These are phyloP conservation scores for Fusarium sp. DNA, from an alignment of 2,329 filamentous ascomycete species.

Conservation along the genomic window DNA sequence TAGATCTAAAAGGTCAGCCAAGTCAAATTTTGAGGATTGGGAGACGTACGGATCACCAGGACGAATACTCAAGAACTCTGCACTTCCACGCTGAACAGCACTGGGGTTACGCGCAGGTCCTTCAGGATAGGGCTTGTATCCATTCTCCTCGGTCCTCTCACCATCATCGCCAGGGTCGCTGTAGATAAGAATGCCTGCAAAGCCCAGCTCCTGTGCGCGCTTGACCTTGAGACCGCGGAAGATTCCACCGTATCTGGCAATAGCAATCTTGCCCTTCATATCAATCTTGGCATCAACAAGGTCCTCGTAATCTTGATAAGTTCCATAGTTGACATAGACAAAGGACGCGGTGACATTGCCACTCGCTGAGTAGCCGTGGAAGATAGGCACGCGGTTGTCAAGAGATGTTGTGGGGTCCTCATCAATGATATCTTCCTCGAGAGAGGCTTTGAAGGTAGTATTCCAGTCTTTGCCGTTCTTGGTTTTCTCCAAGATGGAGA, in stretches of 20 bases:
- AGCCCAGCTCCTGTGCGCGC: constrained; percentile 89
- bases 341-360: constrained; percentile 91
- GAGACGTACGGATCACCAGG: constrained; percentile 74
- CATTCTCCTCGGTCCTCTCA: constrained; percentile 82
- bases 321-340: constrained; percentile 93
- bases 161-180: constrained; percentile 92
- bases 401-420: constrained; percentile 84
- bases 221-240: constrained; percentile 95
- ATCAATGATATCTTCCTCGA: constrained; percentile 86
- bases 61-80: constrained; percentile 79
- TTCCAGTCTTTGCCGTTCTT: constrained; percentile 61
- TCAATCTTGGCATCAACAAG: constrained; percentile 79
- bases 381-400: constrained; percentile 82
- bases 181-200: constrained; percentile 87
- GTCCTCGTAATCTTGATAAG: constrained; percentile 86
- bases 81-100: constrained; percentile 90
- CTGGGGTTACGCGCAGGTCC: constrained; percentile 90
- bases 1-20: constrained; percentile 67
- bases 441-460: constrained; percentile 80
- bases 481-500: constrained; percentile 70
- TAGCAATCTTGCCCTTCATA: constrained; percentile 85
- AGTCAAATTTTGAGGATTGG: background rate
- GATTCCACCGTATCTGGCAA: constrained; percentile 86
- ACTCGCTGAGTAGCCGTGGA: constrained; percentile 93
- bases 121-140: constrained; percentile 81